These are phyloP conservation scores for Pseudogymnoascus sp. DNA, from an alignment of 2,329 filamentous ascomycete species.

Conservation along the genomic window DNA sequence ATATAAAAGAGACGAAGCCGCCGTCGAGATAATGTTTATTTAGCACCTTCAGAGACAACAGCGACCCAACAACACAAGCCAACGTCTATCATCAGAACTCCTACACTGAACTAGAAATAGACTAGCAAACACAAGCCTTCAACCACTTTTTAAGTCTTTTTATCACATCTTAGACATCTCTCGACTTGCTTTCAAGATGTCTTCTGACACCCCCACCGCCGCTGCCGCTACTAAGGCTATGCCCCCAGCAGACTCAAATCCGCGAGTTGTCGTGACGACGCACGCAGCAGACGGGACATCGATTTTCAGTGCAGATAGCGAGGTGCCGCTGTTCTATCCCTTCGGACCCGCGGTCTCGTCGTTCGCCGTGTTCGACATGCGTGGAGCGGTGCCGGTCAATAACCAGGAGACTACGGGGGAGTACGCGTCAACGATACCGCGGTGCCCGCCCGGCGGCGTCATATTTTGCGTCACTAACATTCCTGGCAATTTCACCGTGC, in stretches of 20 bases:
- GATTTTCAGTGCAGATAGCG: conserved; percentile 27
- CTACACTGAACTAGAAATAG: neutral
- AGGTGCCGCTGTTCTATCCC: conserved; percentile 24
- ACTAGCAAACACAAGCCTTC: neutral
- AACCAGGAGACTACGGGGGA: conserved; percentile 19
- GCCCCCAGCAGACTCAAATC: conserved; percentile 2
- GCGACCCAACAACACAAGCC: neutral
- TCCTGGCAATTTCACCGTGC: conserved; percentile 17
- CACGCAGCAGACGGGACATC: conserved; percentile 28
- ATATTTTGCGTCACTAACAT: conserved; percentile 26
- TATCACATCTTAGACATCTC: neutral
- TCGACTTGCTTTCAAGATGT: neutral
- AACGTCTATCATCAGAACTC: neutral
- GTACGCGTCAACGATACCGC: conserved; percentile 21
- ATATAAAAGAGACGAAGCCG: neutral
- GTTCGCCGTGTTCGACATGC: conserved; percentile 29
- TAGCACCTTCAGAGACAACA: neutral
- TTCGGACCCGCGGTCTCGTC: conserved; percentile 26
- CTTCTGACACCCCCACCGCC: neutral
- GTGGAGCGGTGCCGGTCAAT: conserved; percentile 27
- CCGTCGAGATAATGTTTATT: neutral
- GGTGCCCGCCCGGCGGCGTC: conserved; percentile 31
- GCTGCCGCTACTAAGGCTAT: neutral
- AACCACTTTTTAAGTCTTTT: neutral
- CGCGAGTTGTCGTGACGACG: conserved; percentile 28